phyloP scores from a whole-genome alignment of 495 filamentous ascomycete genomes.

The Aspergillus olivimuriae region DNA sequence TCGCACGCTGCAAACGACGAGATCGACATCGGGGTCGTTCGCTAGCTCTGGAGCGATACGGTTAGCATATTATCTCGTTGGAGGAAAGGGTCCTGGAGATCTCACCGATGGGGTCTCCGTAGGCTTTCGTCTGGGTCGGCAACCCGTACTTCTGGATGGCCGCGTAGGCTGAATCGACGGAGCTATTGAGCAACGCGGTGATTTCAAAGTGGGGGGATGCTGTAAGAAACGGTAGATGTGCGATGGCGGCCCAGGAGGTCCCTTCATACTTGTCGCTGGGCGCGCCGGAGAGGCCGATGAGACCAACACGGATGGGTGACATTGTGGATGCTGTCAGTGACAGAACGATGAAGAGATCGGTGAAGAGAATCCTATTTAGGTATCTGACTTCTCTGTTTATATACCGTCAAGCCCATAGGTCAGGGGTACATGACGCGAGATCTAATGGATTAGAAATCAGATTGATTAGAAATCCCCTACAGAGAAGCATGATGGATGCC shows the following conservation, averaged over 20 bases:
- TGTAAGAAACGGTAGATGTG: slow-evolving; percentile 51
- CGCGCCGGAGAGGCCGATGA: slow-evolving; percentile 51
- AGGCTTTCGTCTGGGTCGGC: slow-evolving; percentile 34
- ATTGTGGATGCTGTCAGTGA: background rate
- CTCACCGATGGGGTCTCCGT: slow-evolving; percentile 37
- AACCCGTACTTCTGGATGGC: slow-evolving; percentile 44
- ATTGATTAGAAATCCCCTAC: too few relatives aligned
- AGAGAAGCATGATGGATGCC: too few relatives aligned
- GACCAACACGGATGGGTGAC: slow-evolving; percentile 43
- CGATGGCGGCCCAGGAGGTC: slow-evolving; percentile 45
- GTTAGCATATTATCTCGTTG: background rate
- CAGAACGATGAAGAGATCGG: too few relatives aligned
- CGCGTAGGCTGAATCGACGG: slow-evolving; percentile 35
- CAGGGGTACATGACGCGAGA: too few relatives aligned
- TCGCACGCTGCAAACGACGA: slow-evolving; percentile 38
- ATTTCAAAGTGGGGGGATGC: slow-evolving; percentile 40
- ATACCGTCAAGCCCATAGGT: too few relatives aligned
- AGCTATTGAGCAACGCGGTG: slow-evolving; percentile 54
- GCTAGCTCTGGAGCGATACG: slow-evolving; percentile 30
- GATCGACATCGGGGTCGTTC: slow-evolving; percentile 48
- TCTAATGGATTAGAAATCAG: too few relatives aligned
- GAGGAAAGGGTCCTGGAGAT: background rate
- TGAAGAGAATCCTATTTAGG: too few relatives aligned
- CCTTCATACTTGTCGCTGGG: slow-evolving; percentile 4
- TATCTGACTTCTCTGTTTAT: too few relatives aligned